These are phyloP conservation scores for Pleurotus platypus DNA, from an alignment of 768 basidiomycete genomes.

Conservation along the genomic window DNA sequence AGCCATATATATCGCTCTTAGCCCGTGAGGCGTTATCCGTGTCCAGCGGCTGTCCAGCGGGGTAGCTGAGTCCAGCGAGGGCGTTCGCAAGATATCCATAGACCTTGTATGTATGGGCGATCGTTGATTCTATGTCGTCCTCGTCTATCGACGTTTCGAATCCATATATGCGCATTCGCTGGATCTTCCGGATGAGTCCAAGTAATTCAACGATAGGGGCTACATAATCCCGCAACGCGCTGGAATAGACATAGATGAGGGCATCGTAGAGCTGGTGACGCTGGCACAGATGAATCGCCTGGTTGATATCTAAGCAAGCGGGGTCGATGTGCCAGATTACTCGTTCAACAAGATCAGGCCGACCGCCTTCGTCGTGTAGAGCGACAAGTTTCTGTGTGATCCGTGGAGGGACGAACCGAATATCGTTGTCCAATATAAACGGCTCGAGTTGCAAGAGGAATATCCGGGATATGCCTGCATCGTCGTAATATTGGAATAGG, in stretches of 20 bases:
- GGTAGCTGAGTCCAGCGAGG: constrained; percentile 82
- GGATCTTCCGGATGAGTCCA: constrained; percentile 67
- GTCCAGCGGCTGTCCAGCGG: constrained; percentile 71
- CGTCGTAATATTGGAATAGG: constrained; percentile 85
- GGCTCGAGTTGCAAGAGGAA: constrained; percentile 81
- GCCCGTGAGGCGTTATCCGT: constrained; percentile 65
- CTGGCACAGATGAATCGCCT: constrained; percentile 85
- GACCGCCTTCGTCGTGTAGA: constrained; percentile 66
- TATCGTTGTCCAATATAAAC: constrained; percentile 71
- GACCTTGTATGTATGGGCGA: constrained; percentile 84
- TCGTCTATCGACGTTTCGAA: constrained; percentile 27
- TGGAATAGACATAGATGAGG: constrained; percentile 89
- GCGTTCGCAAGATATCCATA: constrained; percentile 83
- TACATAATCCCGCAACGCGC: constrained; percentile 84
- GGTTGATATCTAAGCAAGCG: constrained; percentile 86
- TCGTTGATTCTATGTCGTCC: constrained; percentile 46
- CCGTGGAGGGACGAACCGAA: constrained; percentile 77
- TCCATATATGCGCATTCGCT: constrained; percentile 44
- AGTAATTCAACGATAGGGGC: constrained; percentile 86
- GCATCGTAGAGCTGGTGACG: constrained; percentile 85
- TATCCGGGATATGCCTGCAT: constrained; percentile 78
- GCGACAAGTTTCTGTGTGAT: constrained; percentile 84
- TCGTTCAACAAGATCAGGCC: constrained; percentile 76
- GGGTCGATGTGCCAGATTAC: constrained; percentile 98
- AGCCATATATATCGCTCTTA: constrained; percentile 71